Base-by-base conservation (phyloP, 176 grass and related monocot species). In the Zoysia japonica region DNA sequence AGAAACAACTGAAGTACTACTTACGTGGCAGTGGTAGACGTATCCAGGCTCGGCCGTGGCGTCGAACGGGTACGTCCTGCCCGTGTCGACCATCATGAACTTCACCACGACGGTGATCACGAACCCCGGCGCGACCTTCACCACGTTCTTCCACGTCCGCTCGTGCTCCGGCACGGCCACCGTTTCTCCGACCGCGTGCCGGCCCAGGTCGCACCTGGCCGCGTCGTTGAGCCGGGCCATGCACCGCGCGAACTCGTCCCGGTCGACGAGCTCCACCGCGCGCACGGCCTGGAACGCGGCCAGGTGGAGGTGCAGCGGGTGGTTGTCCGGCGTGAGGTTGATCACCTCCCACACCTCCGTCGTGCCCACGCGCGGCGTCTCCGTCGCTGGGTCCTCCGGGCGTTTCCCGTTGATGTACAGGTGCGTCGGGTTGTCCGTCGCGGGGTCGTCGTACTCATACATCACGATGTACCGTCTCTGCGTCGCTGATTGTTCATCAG, bases 11-110 rank as follows among this genome's bases (percentile, higher is more conserved):
- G 61, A 14, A 28, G 28, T 28, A 71, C 81, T 3, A 8, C 89
- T 80, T 87, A 95, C 92, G 68, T 91, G 92, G 84, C 92, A 95
- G 42, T 95, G 89, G 71, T 95, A 95, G 44, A 91, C 84, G 57
- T 95, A 95, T 76, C 89, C 92, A 0, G 92, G 92, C 70, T 91
- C 92, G 2, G 47, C 87, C 13, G 89, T 95, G 10, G 61, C 65
- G 54, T 95, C 87, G 69, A 92, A 95, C 0, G 80, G 80, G 74
- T 77, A 91, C 10, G 14, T 9, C 49, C 51, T 12, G 68, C 67
- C 68, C 72, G 65, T 84, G 71, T 83, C 81, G 9, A 75, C 81
- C 14, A 62, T 85, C 65, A 61, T 84, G 83, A 95, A 95, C 50
- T 53, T 73, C 19, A 86, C 78, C 78, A 90, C 75, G 15, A 92